These are phyloP conservation scores for Afroboletus lepidellus DNA, from an alignment of 1,284 basidiomycete genomes.

Conservation along the genomic window DNA sequence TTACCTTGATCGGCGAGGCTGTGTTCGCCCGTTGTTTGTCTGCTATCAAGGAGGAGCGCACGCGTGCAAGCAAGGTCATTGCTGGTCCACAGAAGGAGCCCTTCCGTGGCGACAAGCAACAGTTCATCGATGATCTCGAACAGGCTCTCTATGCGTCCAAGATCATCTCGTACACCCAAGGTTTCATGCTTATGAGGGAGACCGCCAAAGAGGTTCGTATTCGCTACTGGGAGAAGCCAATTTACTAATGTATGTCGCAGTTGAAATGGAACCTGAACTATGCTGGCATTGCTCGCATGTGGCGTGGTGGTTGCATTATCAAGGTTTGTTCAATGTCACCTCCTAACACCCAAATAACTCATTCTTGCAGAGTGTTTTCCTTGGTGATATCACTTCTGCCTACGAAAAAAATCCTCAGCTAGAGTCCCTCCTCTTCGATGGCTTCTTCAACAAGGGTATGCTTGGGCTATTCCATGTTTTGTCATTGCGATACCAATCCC, in stretches of 20 bases:
- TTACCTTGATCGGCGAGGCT: constrained; percentile 98
- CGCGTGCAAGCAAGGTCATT: constrained; percentile 89
- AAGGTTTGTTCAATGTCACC: constrained; percentile 48
- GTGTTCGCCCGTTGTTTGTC: constrained; percentile 99
- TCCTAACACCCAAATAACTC: constrained; percentile 1
- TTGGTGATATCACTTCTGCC: constrained; percentile 89
- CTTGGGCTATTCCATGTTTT: not conserved
- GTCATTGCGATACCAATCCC: constrained; percentile 5
- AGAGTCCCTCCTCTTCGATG: constrained; percentile 93
- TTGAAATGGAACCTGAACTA: constrained; percentile 86
- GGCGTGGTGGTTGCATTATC: constrained; percentile 99
- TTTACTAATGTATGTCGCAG: constrained; percentile 36
- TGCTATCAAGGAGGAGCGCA: constrained; percentile 96
- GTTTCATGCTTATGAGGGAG: constrained; percentile 99
- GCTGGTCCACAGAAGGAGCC: constrained; percentile 87
- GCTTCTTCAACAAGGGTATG: constrained; percentile 94
- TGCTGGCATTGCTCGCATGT: constrained; percentile 97
- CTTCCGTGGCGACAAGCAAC: constrained; percentile 98
- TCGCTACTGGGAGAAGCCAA: not conserved
- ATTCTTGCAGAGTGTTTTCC: constrained; percentile 73
- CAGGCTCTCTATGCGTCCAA: constrained; percentile 99
- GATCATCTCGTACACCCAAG: constrained; percentile 99
- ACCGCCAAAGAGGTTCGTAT: constrained; percentile 86
- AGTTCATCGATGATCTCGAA: constrained; percentile 99
- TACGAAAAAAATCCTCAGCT: constrained; percentile 87